Evolutionary conservation across 768 basidiomycete genomes (phyloP), one percentile per base, ranked within the genome.

Genomic region (Rhodocollybia butyracea): DNA sequence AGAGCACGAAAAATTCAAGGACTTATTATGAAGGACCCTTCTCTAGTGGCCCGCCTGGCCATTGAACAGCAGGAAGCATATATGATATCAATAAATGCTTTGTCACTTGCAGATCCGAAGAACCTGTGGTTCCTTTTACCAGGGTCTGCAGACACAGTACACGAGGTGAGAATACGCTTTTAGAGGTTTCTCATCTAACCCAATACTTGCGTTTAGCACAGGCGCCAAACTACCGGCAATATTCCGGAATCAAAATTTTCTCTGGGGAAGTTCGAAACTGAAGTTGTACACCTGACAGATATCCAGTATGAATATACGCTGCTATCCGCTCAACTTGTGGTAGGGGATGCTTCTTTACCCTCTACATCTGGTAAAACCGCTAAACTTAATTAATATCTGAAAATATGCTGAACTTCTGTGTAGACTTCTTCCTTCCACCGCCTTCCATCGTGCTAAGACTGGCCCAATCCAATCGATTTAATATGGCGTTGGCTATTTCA

Each of bases 81-180:
- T 63, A 79, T 87, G 46, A 84, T 95, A 39, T 89, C 94, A 26
- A 89, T 95, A 66, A 97, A 97, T 66, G 86, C 93, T 3, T 75
- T 99, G 43, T 83, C 88, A 19, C 76, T 98, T 58, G 81, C 94
- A 36, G 89, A 94, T 63, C 76, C 77, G 59, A 86, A 86, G 64
- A 85, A 84, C 59, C 88, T 91, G 12, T 98, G 94, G 93, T 75
- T 97, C 26, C 74, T 89, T 26, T 73, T 94, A 54, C 87, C 82
- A 47, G 70, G 75, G 10, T 65, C 84, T 31, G 66, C 78, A 51
- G 78, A 83, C 54, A 66, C 71, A 41, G 68, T 72, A 52, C 64
- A 70, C 43, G 77, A 73, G 61, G 81, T 84, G 75, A 67, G 83
- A 74, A 60, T 57, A 57, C 55, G 40, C 51, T 57, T 55, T 43